These are phyloP conservation scores for Cercospora nicotianae DNA, from an alignment of 2,329 filamentous ascomycete species.

Conservation along the genomic window DNA sequence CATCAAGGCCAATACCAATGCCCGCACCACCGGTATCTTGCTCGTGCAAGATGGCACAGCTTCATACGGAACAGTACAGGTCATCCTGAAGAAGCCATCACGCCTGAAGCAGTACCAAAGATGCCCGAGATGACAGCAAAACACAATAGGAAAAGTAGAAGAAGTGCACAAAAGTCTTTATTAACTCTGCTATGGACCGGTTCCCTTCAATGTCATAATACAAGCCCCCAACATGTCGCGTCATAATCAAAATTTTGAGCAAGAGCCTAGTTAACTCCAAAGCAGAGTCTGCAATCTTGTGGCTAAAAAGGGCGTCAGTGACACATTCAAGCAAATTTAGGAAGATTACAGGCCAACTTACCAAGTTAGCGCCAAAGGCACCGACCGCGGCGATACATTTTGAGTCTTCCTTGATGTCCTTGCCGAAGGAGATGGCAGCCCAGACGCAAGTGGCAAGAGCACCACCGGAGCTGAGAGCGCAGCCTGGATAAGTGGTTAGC, in stretches of 20 bases:
- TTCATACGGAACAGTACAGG: too few species aligned
- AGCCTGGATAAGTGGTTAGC: background rate
- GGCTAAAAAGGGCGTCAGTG: background rate
- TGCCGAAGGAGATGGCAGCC: slow-evolving; percentile 2
- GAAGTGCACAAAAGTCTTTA: background rate
- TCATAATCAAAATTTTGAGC: background rate
- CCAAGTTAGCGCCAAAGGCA: background rate
- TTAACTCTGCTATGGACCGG: background rate
- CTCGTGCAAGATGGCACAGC: too few species aligned
- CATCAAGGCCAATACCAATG: background rate
- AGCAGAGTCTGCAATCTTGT: slow-evolving; percentile 4
- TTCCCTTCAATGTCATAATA: background rate
- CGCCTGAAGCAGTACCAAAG: background rate
- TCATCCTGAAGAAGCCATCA: background rate
- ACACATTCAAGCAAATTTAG: background rate
- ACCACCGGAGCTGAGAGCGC: slow-evolving; percentile 7
- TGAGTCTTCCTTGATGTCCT: slow-evolving; percentile 9
- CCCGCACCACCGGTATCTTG: too few species aligned
- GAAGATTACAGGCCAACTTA: background rate
- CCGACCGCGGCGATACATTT: slow-evolving; percentile 3
- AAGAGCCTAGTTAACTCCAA: background rate
- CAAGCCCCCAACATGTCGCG: background rate
- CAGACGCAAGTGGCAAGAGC: slow-evolving; percentile 4
- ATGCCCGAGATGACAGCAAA: background rate
- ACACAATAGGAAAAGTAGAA: background rate